Conservation (phyloP, 768 basidiomycete species). For the Hortiboletus flavorubellus region DNA sequence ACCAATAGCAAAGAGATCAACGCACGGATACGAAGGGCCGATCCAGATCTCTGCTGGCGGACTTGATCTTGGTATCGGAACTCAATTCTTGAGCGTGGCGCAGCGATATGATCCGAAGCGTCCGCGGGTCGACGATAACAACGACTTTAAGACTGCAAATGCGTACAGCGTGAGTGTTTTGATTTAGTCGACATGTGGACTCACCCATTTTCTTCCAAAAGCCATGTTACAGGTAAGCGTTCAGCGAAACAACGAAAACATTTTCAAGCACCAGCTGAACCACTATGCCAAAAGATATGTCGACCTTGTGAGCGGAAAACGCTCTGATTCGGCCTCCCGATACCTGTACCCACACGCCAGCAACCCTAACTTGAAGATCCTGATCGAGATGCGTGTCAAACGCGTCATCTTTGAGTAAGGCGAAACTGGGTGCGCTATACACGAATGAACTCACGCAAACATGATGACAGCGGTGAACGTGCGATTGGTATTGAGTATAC, state of each 20-base stretch:
- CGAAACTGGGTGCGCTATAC: not conserved
- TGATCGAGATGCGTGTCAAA: conserved; percentile 1
- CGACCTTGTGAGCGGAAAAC: conserved; percentile 1
- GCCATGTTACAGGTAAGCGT: not conserved
- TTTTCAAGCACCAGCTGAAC: not conserved
- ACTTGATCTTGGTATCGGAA: not conserved
- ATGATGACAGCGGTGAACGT: not conserved
- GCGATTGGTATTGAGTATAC: conserved; percentile 5
- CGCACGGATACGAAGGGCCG: not conserved
- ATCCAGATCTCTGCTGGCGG: not conserved
- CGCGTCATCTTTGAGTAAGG: conserved; percentile 1
- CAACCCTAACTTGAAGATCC: not conserved
- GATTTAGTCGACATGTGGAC: not conserved
- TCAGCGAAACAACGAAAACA: not conserved
- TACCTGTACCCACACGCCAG: not conserved
- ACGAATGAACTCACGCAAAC: not conserved
- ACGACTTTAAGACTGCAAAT: not conserved
- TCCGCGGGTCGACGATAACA: not conserved
- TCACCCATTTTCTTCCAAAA: not conserved
- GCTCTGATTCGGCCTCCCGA: conserved; percentile 1
- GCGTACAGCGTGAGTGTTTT: not conserved
- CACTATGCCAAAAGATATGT: not conserved
- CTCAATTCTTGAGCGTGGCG: not conserved
- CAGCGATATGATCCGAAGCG: not conserved
- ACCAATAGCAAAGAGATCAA: not conserved